phyloP scores from a whole-genome alignment of 2,329 filamentous ascomycete genomes.

The Hymenoscyphus albidus region DNA sequence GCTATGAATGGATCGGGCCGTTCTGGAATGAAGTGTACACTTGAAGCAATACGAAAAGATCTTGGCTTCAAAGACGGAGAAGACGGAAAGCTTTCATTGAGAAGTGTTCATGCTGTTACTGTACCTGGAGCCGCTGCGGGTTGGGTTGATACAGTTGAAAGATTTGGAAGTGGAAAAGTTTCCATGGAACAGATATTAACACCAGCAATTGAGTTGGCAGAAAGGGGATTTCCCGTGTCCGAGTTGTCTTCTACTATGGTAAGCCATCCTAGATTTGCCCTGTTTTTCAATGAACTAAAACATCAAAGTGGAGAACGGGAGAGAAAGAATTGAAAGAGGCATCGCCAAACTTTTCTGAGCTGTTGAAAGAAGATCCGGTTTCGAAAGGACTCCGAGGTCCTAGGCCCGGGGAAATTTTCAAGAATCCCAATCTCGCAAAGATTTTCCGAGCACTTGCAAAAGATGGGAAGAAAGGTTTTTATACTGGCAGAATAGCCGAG shows the following conservation, averaged over 20 bases:
- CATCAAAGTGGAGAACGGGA: slow-evolving; percentile 62
- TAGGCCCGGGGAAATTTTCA: slow-evolving; percentile 79
- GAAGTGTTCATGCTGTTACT: slow-evolving; percentile 76
- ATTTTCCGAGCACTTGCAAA: slow-evolving; percentile 77
- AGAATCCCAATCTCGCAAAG: slow-evolving; percentile 72
- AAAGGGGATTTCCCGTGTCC: slow-evolving; percentile 85
- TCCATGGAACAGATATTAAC: slow-evolving; percentile 71
- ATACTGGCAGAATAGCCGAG: slow-evolving; percentile 77
- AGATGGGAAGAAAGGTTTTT: slow-evolving; percentile 87
- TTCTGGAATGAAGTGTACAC: slow-evolving; percentile 62
- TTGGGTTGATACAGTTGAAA: slow-evolving; percentile 85
- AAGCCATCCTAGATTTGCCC: slow-evolving; percentile 3
- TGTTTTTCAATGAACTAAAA: background rate
- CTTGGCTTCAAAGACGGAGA: slow-evolving; percentile 60
- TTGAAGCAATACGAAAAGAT: slow-evolving; percentile 66
- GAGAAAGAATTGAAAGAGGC: slow-evolving; percentile 64
- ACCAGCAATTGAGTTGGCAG: slow-evolving; percentile 80
- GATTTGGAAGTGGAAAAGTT: slow-evolving; percentile 84
- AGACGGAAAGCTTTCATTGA: slow-evolving; percentile 62
- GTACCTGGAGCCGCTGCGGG: slow-evolving; percentile 88
- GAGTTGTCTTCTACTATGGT: slow-evolving; percentile 51
- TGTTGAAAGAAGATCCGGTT: slow-evolving; percentile 73
- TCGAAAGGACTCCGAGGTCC: slow-evolving; percentile 69
- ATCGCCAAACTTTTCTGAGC: slow-evolving; percentile 81
- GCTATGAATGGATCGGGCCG: slow-evolving; percentile 94